Base-by-base conservation (phyloP, 2,329 filamentous ascomycete genomes). In the Trichoderma breve region DNA sequence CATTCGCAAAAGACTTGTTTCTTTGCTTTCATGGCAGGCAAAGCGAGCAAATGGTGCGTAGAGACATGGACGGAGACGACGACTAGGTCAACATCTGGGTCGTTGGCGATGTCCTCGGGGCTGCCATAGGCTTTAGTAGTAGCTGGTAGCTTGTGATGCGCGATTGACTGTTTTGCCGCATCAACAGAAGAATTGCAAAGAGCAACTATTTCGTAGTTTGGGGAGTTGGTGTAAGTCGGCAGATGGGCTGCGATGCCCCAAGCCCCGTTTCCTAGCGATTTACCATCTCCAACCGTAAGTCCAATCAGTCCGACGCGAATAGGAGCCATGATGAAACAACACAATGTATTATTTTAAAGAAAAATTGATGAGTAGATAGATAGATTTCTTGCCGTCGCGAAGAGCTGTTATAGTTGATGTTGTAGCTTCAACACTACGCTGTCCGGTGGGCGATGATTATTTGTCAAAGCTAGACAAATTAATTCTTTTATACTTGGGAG, bases 161-260 rank as follows among this genome's bases (percentile, higher is more conserved):
- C 73, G 51, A 84, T 84, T 11, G 85, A 83, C 1, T 77, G 79
- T n/a, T 80, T 75, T 0, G 84, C 84, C 1, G 84, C 82, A 5
- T 79, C 76, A 6, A 82, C 75, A 28, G 81, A 82, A 11, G 84
- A 86, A 78, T 87, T 87, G 73, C 84, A 81, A 18, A 88, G 76
- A 3, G 84, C 86, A 6, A 84, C 82, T 64, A 88, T 83, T 55
- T 81, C 71, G 74, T 83, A 87, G 18, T 82, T 76, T 4, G 79
- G 73, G 8, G 70, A 67, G 51, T 80, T 81, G 21, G 81, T 76
- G 0, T 82, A 77, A 0, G 84, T 83, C 26, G 82, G 76, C 11
- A 90, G 83, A 76, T 89, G 89, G 78, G 73, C 84, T 78, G 7
- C 84, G 86, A 70, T 88, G 83, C 43, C 87, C 88, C 74, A 89